A percentile compares a stretch with the other conserved stretches of the same genome.
Evolutionary conservation across 805 yeast genomes (phyloP).

Genomic region (Yarrowia sp.): DNA sequence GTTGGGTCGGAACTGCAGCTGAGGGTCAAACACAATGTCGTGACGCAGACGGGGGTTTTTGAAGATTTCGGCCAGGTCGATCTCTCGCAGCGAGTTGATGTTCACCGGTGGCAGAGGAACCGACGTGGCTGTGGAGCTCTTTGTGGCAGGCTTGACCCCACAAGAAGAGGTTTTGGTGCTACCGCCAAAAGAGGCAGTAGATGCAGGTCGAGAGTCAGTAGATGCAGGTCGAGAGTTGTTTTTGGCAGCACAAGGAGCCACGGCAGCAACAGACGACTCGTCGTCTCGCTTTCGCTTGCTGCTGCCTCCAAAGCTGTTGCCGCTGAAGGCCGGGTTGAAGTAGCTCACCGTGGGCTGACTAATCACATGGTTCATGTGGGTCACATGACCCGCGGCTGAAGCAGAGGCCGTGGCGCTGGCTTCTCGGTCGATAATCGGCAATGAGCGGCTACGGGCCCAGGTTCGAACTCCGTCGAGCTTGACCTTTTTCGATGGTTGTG

Average conservation of each 20-base stretch:
- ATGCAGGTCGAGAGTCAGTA: conserved; percentile 19
- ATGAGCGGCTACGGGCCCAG: conserved; percentile 29
- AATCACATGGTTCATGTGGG: conserved; percentile 31
- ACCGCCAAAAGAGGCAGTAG: conserved; percentile 10
- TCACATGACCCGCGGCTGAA: conserved; percentile 19
- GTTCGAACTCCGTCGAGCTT: conserved; percentile 25
- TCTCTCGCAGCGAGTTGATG: conserved; percentile 79
- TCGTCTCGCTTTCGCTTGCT: conserved; percentile 30
- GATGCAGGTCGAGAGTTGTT: too few species aligned
- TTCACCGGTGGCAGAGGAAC: conserved; percentile 72
- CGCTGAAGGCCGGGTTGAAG: conserved; percentile 23
- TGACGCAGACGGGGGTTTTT: conserved; percentile 93
- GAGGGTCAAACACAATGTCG: conserved; percentile 91
- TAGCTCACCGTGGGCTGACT: conserved; percentile 12
- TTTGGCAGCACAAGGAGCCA: conserved; percentile 5
- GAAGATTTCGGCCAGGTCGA: conserved; percentile 85
- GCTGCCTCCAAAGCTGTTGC: conserved; percentile 7
- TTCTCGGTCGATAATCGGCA: conserved; percentile 21
- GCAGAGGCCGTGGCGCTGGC: conserved; percentile 21
- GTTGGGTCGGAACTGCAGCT: conserved; percentile 88
- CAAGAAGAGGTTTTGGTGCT: conserved; percentile 2
- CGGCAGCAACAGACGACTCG: background rate
- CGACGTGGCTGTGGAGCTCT: background rate
- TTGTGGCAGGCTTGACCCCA: background rate
- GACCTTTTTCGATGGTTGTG: conserved; percentile 23